Evolutionary conservation across 2,329 filamentous ascomycete genomes (phyloP), one percentile per base, ranked within the genome.

Genomic region (Trichoderma breve): DNA sequence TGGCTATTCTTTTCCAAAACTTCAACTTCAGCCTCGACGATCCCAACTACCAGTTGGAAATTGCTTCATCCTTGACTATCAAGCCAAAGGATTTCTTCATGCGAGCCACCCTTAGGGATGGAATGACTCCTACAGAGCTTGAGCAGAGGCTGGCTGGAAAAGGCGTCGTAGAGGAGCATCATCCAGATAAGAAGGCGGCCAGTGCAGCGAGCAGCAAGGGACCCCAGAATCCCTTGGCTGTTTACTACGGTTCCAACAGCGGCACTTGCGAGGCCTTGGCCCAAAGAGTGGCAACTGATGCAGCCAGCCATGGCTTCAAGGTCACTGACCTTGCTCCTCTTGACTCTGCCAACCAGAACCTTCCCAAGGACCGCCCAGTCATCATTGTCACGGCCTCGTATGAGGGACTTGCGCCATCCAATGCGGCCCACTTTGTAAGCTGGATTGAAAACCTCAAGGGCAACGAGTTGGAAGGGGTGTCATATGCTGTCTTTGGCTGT

Each of bases 241-340:
- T 95, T 24, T 87, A 90, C 57, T 94, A 92, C 76, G 92, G 92
- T 3, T 92, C 90, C 21, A 93, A 93, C 77, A 90, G 89, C 2
- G 92, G 92, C 0, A 94, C 92, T 1, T 94, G 92, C 78, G 90
- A 94, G 79, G 85, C 89, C 1, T 84, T 94, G 60, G 89, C 92
- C 1, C 86, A 91, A 73, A 84, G 87, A 32, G 79, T 94, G 12
- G 90, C 89, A 0, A 83, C 85, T 9, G 86, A 89, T 76, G 91
- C 91, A 0, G 76, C 83, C 2, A 79, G 79, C 3, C 88, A 89
- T 75, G 92, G 92, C 0, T 93, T 90, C 79, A 80, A 78, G 4
- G 87, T 88, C 6, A 78, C 81, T 2, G 83, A 82, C 3, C 81
- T 91, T 2, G 84, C 86, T 26, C 84, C 86, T 1, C 80, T 94